Evolutionary conservation across 345 rosid genomes (phyloP), one percentile per base, ranked within the genome.

Genomic region (Combretum micranthum): DNA sequence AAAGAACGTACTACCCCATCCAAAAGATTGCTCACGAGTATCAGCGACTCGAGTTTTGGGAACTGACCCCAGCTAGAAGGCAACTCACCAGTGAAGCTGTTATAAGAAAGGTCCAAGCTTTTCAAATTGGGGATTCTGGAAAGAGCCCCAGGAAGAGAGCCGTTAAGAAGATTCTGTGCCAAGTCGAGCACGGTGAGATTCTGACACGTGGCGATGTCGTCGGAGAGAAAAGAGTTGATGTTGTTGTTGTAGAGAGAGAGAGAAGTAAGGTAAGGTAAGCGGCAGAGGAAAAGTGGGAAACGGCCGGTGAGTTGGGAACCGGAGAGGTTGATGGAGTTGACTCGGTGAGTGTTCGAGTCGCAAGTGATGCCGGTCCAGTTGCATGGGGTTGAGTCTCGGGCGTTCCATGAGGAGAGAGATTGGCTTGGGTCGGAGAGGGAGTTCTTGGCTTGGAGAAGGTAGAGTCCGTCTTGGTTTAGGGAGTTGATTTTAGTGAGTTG

Each of bases 221-320:
- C 43, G 16, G 88, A 67, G 60, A 88, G 82, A 47, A 95, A 69
- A 13, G 85, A 75, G 74, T 83, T 84, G 73, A 88, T 77, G 74
- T 1, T 26, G 75, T 84, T 92, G 78, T 71, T 57, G 57, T 0
- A 3, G 39, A 92, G 82, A 59, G 63, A 64, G 59, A 92, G 68
- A 56, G 42, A 56, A 7, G 75, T 39, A 10, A 92, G 80, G 50
- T 60, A 68, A 52, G 92, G 79, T 32, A 88, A 90, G 47, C 79
- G 78, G 66, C 99, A 93, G 67, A 93, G 67, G 77, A 76, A 44
- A 62, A 76, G 39, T 2, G 97, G 96, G 74, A 93, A 89, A 52
- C 89, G 83, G 2, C 99, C 97, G 45, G 63, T 37, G 73, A 93
- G 86, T 55, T 44, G 64, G 32, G 66, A 72, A 37, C 56, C 4